phyloP scores from a whole-genome alignment of 2,329 filamentous ascomycete genomes.

The Akanthomyces dipterigenus region DNA sequence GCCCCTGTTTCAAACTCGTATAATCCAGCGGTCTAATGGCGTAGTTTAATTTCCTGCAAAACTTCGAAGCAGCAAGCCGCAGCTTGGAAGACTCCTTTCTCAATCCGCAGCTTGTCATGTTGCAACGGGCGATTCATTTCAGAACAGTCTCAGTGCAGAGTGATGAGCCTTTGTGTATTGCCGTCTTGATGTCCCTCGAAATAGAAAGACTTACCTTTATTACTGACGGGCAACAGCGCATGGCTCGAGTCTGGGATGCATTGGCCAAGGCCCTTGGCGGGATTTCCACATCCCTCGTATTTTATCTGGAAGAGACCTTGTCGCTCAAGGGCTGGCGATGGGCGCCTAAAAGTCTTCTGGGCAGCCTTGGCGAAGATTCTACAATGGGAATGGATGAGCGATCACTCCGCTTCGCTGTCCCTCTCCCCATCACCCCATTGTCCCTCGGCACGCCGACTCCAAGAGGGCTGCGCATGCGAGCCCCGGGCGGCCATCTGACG shows the following conservation, averaged over 20 bases:
- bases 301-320: constrained; percentile 19
- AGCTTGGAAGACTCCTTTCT: neutral
- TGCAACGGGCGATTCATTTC: constrained; percentile 22
- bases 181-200: constrained; percentile 22
- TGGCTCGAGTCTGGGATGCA: constrained; percentile 20
- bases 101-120: constrained; percentile 10
- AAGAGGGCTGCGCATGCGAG: constrained; percentile 14
- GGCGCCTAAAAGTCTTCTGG: constrained; percentile 20
- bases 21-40: neutral
- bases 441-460: constrained; percentile 15
- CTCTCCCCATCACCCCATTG: neutral
- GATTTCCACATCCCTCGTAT: constrained; percentile 18
- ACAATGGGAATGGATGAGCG: constrained; percentile 16
- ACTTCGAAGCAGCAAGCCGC: neutral
- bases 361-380: constrained; percentile 15
- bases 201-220: constrained; percentile 13
- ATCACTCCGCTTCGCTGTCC: constrained; percentile 12
- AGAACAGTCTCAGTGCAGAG: constrained; percentile 23
- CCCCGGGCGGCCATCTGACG: constrained; percentile 13
- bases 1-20: no score
- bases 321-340: constrained; percentile 21
- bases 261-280: constrained; percentile 15
- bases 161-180: constrained; percentile 25
- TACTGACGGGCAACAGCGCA: constrained; percentile 15
- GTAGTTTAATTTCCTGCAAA: constrained; percentile 17